Evolutionary conservation across 73 alveolate species (phyloP).

Genomic region (Paramecium tetraurelia): DNA sequence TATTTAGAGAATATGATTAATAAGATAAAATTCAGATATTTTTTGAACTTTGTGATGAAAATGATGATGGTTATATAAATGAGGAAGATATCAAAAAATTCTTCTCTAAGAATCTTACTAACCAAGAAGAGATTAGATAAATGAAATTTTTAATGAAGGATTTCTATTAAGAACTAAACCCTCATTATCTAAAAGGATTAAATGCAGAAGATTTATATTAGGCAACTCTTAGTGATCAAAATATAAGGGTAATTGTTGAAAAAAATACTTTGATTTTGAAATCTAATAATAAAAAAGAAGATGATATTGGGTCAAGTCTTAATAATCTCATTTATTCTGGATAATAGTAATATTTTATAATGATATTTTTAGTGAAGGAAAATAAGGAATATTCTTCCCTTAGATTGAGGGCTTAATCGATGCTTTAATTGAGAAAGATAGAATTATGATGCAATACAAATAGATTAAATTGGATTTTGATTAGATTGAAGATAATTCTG

Average conservation of each 20-base stretch:
- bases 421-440: background rate
- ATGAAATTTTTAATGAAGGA: slow-evolving; percentile 35
- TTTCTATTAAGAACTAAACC: slow-evolving; percentile 24
- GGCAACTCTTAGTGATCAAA: slow-evolving; percentile 23
- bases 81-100: background rate
- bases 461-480: background rate
- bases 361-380: slow-evolving; percentile 24
- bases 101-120: background rate
- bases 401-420: slow-evolving; percentile 16
- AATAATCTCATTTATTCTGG: slow-evolving; percentile 46
- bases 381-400: slow-evolving; percentile 37
- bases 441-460: slow-evolving; percentile 7
- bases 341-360: background rate
- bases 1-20: slow-evolving; percentile 32
- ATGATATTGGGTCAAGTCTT: slow-evolving; percentile 43
- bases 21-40: slow-evolving; percentile 7
- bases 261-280: background rate
- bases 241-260: slow-evolving; percentile 10
- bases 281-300: background rate
- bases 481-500: slow-evolving; percentile 6
- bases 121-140: background rate
- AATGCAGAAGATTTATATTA: slow-evolving; percentile 6
- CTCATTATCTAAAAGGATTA: background rate
- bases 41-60: slow-evolving; percentile 47
- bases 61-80: slow-evolving; percentile 31